Evolutionary conservation across 176 grass and related monocot species (phyloP).

Genomic region (Poa annua): DNA sequence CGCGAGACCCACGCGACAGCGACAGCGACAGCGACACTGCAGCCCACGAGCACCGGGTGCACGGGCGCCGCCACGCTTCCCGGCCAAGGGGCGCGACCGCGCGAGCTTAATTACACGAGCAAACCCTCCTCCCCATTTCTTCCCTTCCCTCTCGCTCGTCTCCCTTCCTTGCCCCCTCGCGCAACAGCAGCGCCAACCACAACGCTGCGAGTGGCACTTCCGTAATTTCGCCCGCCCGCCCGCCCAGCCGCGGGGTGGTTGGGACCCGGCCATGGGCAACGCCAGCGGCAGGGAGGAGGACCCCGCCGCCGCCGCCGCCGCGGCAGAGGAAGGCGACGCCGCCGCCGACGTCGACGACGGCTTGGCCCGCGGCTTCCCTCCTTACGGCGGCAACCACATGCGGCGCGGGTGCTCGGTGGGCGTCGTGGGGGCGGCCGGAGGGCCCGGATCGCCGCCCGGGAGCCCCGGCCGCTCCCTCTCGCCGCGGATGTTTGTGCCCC

Average conservation of each 20-base stretch:
- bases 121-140: not conserved
- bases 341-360: constrained; percentile 51
- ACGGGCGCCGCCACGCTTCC: constrained; percentile 41
- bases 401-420: constrained; percentile 50
- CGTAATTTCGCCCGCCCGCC: constrained; percentile 51
- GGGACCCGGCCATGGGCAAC: constrained; percentile 75
- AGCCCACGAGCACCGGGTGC: constrained; percentile 35
- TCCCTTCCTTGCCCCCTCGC: constrained; percentile 8
- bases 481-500: constrained; percentile 96
- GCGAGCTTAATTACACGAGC: constrained; percentile 50
- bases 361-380: constrained; percentile 50
- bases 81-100: constrained; percentile 33
- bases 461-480: constrained; percentile 82
- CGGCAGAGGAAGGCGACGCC: constrained; percentile 43
- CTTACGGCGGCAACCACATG: constrained; percentile 50
- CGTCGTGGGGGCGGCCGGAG: constrained; percentile 15
- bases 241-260: constrained; percentile 33
- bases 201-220: constrained; percentile 52
- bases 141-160: constrained; percentile 10
- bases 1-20: not conserved
- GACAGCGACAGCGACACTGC: not conserved
- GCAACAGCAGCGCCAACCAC: constrained; percentile 36
- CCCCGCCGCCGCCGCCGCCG: constrained; percentile 45
- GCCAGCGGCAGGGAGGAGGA: constrained; percentile 73
- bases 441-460: constrained; percentile 60